These are phyloP conservation scores for Coemansia sp. DNA, from an alignment of 192 early-diverging fungal genomes.

Conservation along the genomic window DNA sequence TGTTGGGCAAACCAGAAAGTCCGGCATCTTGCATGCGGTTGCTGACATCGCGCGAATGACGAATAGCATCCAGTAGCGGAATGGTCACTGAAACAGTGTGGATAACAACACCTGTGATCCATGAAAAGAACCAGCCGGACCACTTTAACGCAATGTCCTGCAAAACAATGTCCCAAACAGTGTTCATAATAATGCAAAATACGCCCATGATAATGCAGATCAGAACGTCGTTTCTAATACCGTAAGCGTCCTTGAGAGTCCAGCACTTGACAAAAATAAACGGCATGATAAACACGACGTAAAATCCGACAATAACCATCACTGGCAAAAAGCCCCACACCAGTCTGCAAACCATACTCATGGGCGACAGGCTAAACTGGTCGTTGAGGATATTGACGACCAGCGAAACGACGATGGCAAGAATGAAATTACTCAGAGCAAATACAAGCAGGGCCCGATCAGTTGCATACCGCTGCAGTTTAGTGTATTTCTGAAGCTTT, in stretches of 20 bases:
- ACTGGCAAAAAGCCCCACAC: slow-evolving; percentile 42
- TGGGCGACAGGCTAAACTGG: slow-evolving; percentile 37
- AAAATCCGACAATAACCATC: slow-evolving; percentile 12
- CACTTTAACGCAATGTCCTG: slow-evolving; percentile 15
- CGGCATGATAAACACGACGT: slow-evolving; percentile 26
- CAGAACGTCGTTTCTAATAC: slow-evolving; percentile 44
- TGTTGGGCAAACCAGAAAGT: slow-evolving; percentile 14
- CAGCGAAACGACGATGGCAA: slow-evolving; percentile 27
- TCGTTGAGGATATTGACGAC: slow-evolving; percentile 42
- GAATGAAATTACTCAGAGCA: slow-evolving; percentile 12
- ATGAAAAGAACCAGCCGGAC: slow-evolving; percentile 49
- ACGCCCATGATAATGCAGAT: slow-evolving; percentile 30
- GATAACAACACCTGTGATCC: slow-evolving; percentile 25
- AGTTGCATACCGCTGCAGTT: slow-evolving; percentile 29
- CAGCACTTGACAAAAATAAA: slow-evolving; percentile 36
- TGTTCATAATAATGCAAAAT: slow-evolving; percentile 18
- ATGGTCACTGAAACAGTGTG: slow-evolving; percentile 33
- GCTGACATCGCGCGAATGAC: slow-evolving; percentile 39
- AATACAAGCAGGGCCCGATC: slow-evolving; percentile 20
- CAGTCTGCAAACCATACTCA: slow-evolving; percentile 25
- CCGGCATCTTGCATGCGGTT: slow-evolving; percentile 35
- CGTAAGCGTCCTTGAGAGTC: slow-evolving; percentile 43
- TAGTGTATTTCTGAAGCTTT: slow-evolving; percentile 35
- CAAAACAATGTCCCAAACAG: slow-evolving; percentile 38
- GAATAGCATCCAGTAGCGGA: slow-evolving; percentile 31